phyloP scores from a whole-genome alignment of 352 stramenopile genomes.

The Phytopythium oedochilum region DNA sequence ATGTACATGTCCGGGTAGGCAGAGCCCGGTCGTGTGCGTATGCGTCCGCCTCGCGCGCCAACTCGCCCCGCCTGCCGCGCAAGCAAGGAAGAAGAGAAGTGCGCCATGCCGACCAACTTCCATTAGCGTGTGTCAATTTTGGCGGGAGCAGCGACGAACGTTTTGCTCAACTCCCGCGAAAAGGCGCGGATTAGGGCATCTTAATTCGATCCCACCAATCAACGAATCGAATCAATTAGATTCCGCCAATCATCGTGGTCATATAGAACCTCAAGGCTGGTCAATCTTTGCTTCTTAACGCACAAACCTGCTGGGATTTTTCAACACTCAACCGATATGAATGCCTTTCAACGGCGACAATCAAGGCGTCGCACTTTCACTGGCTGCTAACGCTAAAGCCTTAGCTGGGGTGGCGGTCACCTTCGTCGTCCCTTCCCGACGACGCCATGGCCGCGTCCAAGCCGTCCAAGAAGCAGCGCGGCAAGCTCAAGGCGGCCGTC shows the following conservation, averaged over 20 bases:
- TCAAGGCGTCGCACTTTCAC: too few species aligned
- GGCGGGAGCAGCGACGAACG: constrained; percentile 12
- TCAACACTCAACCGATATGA: too few species aligned
- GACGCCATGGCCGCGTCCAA: constrained; percentile 41
- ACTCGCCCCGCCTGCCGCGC: too few species aligned
- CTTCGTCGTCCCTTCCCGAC: not conserved
- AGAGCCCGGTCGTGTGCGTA: not conserved
- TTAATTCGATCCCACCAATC: constrained; percentile 32
- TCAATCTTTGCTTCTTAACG: too few species aligned
- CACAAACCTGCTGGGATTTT: too few species aligned
- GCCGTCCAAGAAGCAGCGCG: constrained; percentile 76
- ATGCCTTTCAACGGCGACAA: too few species aligned
- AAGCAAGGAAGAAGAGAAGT: too few species aligned
- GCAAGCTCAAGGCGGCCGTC: constrained; percentile 46
- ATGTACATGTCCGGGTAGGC: not conserved
- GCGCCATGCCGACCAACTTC: too few species aligned
- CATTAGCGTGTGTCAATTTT: constrained; percentile 23
- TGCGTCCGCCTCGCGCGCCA: too few species aligned
- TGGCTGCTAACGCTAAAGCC: too few species aligned
- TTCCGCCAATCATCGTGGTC: constrained; percentile 30
- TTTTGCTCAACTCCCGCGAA: constrained; percentile 7
- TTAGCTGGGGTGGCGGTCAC: too few species aligned
- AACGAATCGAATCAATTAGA: not conserved
- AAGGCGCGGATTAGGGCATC: not conserved
- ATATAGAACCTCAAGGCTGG: too few species aligned